These are phyloP conservation scores for Scortechinia acanthostroma DNA, from an alignment of 2,329 filamentous ascomycete genomes.

Conservation along the genomic window DNA sequence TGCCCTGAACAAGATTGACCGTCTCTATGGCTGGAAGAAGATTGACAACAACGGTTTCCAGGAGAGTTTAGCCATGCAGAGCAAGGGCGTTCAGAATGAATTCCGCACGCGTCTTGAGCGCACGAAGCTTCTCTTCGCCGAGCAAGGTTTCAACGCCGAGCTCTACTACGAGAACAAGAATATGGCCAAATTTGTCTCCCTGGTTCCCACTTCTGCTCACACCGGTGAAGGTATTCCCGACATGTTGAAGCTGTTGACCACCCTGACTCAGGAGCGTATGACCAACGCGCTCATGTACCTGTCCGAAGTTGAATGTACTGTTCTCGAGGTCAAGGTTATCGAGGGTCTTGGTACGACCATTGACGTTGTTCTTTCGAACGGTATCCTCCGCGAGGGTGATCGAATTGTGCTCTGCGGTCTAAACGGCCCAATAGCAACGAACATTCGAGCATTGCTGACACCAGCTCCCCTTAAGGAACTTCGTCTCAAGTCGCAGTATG, in stretches of 20 bases:
- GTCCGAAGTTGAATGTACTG: slow-evolving; percentile 92
- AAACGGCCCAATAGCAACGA: slow-evolving; percentile 91
- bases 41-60: slow-evolving; percentile 98
- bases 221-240: slow-evolving; percentile 99
- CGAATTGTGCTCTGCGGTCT: slow-evolving; percentile 90
- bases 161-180: slow-evolving; percentile 97
- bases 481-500: slow-evolving; percentile 89
- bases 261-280: slow-evolving; percentile 94
- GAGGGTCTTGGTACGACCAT: slow-evolving; percentile 98
- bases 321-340: slow-evolving; percentile 97
- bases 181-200: slow-evolving; percentile 87
- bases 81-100: slow-evolving; percentile 86
- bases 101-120: slow-evolving; percentile 84
- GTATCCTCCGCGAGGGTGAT: slow-evolving; percentile 88
- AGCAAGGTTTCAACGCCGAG: slow-evolving; percentile 97
- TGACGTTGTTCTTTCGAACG: slow-evolving; percentile 92
- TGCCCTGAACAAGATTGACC: slow-evolving; percentile 98
- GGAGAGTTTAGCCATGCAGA: slow-evolving; percentile 83
- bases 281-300: slow-evolving; percentile 96
- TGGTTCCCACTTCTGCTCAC: slow-evolving; percentile 92
- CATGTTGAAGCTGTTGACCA: slow-evolving; percentile 90
- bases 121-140: slow-evolving; percentile 88
- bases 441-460: slow-evolving; percentile 87
- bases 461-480: slow-evolving; percentile 88
- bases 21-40: slow-evolving; percentile 97